Conservation (phyloP, 768 basidiomycete genomes). For the Rubroboletus satanas region DNA sequence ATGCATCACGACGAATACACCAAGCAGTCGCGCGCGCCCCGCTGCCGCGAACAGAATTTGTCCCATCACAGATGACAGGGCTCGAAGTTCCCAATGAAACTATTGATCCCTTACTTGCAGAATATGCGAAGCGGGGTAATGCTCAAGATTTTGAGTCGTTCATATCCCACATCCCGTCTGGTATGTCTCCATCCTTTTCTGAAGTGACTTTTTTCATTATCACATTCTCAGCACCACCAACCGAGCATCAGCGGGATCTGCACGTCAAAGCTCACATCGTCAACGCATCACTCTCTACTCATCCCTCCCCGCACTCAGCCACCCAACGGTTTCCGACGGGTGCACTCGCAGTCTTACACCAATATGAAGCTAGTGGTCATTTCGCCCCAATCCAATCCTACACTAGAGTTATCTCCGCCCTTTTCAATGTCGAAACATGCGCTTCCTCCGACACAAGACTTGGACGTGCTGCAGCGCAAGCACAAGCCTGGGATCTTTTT, state of each 20-base stretch:
- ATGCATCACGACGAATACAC: slow-evolving; percentile 17
- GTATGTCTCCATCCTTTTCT: slow-evolving; percentile 30
- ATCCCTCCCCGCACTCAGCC: slow-evolving; percentile 19
- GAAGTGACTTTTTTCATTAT: neutral
- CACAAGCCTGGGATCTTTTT: slow-evolving; percentile 92
- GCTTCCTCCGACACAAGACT: slow-evolving; percentile 24
- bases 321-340: slow-evolving; percentile 48
- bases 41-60: neutral
- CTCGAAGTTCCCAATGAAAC: slow-evolving; percentile 31
- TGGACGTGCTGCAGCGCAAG: slow-evolving; percentile 46
- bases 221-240: slow-evolving; percentile 35
- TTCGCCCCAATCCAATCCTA: slow-evolving; percentile 76
- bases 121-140: slow-evolving; percentile 48
- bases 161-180: slow-evolving; percentile 39
- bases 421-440: slow-evolving; percentile 43
- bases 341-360: slow-evolving; percentile 66
- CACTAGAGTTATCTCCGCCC: slow-evolving; percentile 58
- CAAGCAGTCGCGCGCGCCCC: slow-evolving; percentile 10
- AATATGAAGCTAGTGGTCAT: slow-evolving; percentile 60
- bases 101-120: slow-evolving; percentile 45
- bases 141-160: slow-evolving; percentile 43
- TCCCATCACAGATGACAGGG: neutral
- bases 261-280: slow-evolving; percentile 65
- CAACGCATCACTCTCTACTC: neutral
- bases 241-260: slow-evolving; percentile 59